Base-by-base conservation (phyloP, 148 eudicot genomes). In the Cornus kousa region DNA sequence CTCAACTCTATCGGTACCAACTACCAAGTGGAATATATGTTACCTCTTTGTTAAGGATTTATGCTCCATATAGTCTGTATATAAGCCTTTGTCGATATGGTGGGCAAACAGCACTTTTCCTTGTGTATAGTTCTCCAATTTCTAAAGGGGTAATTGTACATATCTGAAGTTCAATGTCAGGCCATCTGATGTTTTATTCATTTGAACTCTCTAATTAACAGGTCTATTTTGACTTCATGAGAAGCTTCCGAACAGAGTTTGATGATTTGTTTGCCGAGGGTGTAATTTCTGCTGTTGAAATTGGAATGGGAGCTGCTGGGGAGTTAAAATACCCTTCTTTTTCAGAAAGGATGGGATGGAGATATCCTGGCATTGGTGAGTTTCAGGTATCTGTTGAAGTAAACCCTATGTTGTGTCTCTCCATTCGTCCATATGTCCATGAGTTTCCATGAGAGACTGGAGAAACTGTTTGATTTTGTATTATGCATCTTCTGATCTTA, bases 361-460 rank as follows among this genome's bases (percentile, higher is more conserved):
- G 82, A 80, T 90, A 90, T 81, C 93, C 93, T 77, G 96, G 96
- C 78, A 80, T 91, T 82, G 96, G 95, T 87, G 96, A 91, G 85
- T 91, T 90, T 77, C 96, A 91, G 96, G 95, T 91, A 90, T 79
- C 73, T 79, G 62, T 43, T 82, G 66, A 33, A 81, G 77, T 70
- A 79, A 79, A 74, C 76, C 73, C 82, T 73, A 20, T 23, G 65
- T 39, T 62, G 68, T 24, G 24, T 24, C 13, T 66, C 39, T 43
- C 62, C 13, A 33, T 20, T 68, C 31, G 55, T 37, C 31, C 68
- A 28, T 24, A 11, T 77, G 16, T 72, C 17, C 32, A 17, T 9
- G 31, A 77, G 40, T 1, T 77, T 3, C 22, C 9, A 13, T 28
- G 9, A 53, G 28, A 65, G 62, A 50, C 67, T 62, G 77, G 11